These are phyloP conservation scores for Akebia trifoliata DNA, from an alignment of 164 flowering plant species.

Conservation along the genomic window DNA sequence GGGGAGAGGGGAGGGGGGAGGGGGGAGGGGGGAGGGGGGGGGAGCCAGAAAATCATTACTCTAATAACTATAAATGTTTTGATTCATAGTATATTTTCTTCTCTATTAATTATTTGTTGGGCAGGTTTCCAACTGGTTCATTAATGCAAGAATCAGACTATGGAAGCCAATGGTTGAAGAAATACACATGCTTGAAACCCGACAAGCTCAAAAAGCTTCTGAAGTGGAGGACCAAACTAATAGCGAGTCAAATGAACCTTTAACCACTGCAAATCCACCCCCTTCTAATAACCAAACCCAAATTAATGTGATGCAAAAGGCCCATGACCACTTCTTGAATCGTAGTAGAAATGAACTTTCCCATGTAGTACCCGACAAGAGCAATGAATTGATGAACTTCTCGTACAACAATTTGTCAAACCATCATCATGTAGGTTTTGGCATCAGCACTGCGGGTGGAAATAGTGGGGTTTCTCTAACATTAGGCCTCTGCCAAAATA, in stretches of 20 bases:
- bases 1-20: too few relatives aligned
- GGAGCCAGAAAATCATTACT: too few relatives aligned
- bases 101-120: too few relatives aligned
- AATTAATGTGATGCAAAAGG: conserved; percentile 19
- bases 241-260: conserved; percentile 22
- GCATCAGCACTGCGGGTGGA: conserved; percentile 29
- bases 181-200: conserved; percentile 66
- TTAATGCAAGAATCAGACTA: conserved; percentile 81
- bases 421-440: conserved; percentile 25
- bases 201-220: conserved; percentile 40
- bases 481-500: conserved; percentile 64
- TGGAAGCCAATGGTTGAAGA: conserved; percentile 96
- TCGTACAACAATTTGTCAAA: conserved; percentile 30
- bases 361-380: conserved; percentile 14
- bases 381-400: conserved; percentile 26
- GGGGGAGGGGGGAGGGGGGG: too few relatives aligned
- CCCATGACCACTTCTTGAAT: conserved; percentile 32
- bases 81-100: too few relatives aligned
- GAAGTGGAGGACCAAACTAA: too few relatives aligned
- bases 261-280: conserved; percentile 21
- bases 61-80: too few relatives aligned
- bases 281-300: conserved; percentile 28
- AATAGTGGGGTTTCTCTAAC: conserved; percentile 58
- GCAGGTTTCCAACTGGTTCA: conserved; percentile 87
- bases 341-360: conserved; percentile 37